These are phyloP conservation scores for Heliophila coronopifolia DNA, from an alignment of 441 rosid genomes.

Conservation along the genomic window DNA sequence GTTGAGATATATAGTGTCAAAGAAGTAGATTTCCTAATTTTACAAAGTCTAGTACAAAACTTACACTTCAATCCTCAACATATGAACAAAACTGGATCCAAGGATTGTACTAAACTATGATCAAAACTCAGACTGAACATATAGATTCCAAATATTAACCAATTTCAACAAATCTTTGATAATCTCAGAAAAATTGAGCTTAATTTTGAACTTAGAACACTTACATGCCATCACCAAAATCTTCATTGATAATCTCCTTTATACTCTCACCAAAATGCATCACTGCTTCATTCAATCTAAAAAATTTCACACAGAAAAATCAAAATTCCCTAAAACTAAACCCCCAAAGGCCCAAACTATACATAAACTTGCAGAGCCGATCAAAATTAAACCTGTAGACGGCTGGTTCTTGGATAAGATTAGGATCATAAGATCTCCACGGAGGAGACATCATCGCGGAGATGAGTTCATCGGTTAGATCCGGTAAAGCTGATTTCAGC, in stretches of 20 bases:
- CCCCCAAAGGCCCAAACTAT: neutral
- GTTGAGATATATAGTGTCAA: neutral
- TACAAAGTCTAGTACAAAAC: neutral
- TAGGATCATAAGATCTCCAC: constrained; percentile 65
- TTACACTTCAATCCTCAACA: neutral
- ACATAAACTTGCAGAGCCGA: neutral
- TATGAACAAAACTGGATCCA: neutral
- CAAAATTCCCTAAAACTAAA: neutral
- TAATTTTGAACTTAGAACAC: constrained; percentile 16
- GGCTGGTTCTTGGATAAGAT: constrained; percentile 71
- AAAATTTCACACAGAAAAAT: neutral
- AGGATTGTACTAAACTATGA: neutral
- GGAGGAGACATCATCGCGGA: constrained; percentile 72
- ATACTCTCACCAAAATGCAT: constrained; percentile 98
- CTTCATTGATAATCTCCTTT: constrained; percentile 89
- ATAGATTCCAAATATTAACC: neutral
- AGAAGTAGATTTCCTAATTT: neutral
- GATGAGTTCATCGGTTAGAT: constrained; percentile 48
- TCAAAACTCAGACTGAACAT: constrained; percentile 1
- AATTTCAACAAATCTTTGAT: neutral
- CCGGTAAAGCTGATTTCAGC: constrained; percentile 57
- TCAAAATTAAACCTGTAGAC: constrained; percentile 49
- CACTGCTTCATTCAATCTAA: constrained; percentile 82
- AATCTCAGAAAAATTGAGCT: no score
- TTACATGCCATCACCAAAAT: constrained; percentile 92